Base-by-base conservation (phyloP, 108 stramenopile genomes). In the Skeletonema menzelii region DNA sequence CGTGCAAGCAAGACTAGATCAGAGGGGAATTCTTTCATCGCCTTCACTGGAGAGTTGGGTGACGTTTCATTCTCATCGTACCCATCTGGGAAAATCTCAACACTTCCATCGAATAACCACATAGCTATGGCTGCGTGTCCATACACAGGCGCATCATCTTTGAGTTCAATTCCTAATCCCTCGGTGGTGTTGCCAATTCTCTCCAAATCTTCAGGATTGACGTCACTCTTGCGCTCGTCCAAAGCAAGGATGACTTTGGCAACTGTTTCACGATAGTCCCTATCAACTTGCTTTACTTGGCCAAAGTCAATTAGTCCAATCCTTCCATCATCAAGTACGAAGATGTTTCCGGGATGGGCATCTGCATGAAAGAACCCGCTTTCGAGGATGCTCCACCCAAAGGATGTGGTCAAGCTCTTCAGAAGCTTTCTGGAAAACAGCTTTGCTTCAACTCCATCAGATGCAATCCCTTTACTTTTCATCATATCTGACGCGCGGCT, bases 261-360 rank as follows among this genome's bases (percentile, higher is more conserved):
- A 27, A 96, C 84, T 7, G 95, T 93, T 57, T 92, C 84, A 2
- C 93, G 69, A 24, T 84, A 84, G 28, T 91, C 75, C 17, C 91
- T 91, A n/a, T 76, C 80, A 20, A 96, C 92, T 69, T 95, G 92
- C 60, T 92, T 96, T 7, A 96, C 97, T 42, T 97, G 97, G 4
- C 89, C 97, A 82, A 96, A 98, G 75, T 98, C 97, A 71, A 98
- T 97, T 26, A 98, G 74, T 13, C 96, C 96, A 32, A 98, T 91
- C 46, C 82, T 67, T 7, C 95, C 94, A 84, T 95, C 88, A 26
- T 92, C 84, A 67, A 97, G 75, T 26, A 98, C 91, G 75, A 98
- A 96, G 31, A 98, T 91, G 73, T 97, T 98, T 4, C 97, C 96
- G 24, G 89, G 80, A 38, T 77, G 80, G 17, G 82, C 71, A 70